Base-by-base conservation (phyloP, 352 stramenopile species). In the Phytopythium oedochilum region DNA sequence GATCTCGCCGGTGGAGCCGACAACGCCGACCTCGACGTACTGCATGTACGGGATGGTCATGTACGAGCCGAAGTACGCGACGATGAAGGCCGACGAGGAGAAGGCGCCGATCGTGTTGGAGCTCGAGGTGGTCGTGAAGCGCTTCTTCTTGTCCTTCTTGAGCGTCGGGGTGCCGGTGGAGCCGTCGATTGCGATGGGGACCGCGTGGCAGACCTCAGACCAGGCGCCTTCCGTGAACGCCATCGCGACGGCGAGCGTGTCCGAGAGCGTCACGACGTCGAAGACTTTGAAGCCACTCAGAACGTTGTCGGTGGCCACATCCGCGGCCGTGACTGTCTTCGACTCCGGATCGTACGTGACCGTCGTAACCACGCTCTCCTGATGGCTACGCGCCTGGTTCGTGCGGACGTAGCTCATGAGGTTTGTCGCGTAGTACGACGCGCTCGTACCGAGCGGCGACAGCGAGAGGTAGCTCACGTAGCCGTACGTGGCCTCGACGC, bases 241-340 rank as follows among this genome's bases (percentile, higher is more conserved):
- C 11, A 89, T 18, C 1, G 73, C 62, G 5, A 82, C 59, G 8
- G 81, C 70, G 6, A 59, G 43, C 20, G 70, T 70, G 63, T 87
- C 76, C 0, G 74, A 86, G 48, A 91, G 70, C 22, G 75, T 84
- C 8, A 70, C 76, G 22, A 88, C 45, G 5, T 77, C 80, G 18
- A 70, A 77, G 38, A 88, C 65, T n/a, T 58, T 53, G 26, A 64
- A 36, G 0, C 53, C 23, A 22, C 71, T 17, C 11, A 80, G 36
- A 32, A 75, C 71, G 47, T 64, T 71, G n/a, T 36, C 48, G 10
- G 51, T 40, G 8, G 51, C 34, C 17, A 67, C 50, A 2, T 28
- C 20, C 1, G 22, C 59, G 4, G 68, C 47, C 25, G 50, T 70
- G 12, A 88, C 45, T 0, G 50, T 56, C 61, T 86, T 86, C 57